Base-by-base conservation (phyloP, 2,329 filamentous ascomycete species). In the Blastomyces silverae region DNA sequence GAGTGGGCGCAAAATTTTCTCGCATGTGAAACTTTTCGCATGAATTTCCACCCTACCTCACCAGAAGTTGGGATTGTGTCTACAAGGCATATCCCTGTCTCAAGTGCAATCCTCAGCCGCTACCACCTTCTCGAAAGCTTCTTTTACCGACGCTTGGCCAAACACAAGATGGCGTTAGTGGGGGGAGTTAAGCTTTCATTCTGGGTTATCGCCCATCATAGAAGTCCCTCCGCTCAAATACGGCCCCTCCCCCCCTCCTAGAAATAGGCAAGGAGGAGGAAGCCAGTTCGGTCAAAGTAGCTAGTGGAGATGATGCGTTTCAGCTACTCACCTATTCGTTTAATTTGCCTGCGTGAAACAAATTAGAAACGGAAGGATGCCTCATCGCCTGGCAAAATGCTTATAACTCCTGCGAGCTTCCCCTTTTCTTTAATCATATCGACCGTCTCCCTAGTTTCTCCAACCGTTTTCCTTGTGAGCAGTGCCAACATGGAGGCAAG, bases 111-210 rank as follows among this genome's bases (percentile, higher is more conserved):
- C 3, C 1, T 42, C 31, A 34, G 42, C 58, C 28, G 17, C 20
- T n/a, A 50, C 6, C 37, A 6, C 8, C 22, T 61, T 60, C 58
- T 60, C 25, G 58, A 60, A 60, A 28, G 7, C 42, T 60, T 60
- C 58, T 48, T 28, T 28, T 48, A 28, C 46, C 28, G 15, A 61
- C 20, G 22, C 13, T 59, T 17, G 56, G 28, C n/a, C 56, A 31
- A 39, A 11, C 13, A 13, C 31, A 59, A 48, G 48, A 50, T n/a
- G n/a, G 59, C 42, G 25, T 25, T 25, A 34, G 15, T 46, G 39
- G 15, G 5, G 57, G 8, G 28, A 15, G 39, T 48, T 44, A 60
- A 39, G 11, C 17, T 11, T 44, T 60, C 3, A 11, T 37, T 22
- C 34, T 59, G 22, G 56, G 31, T 22, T 44, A 59, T 59, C 34